Percentiles rank a stretch among this genome's conserved stretches.
These are phyloP conservation scores for Termitomyces sp. DNA, from an alignment of 1,284 basidiomycete species.

Conservation along the genomic window DNA sequence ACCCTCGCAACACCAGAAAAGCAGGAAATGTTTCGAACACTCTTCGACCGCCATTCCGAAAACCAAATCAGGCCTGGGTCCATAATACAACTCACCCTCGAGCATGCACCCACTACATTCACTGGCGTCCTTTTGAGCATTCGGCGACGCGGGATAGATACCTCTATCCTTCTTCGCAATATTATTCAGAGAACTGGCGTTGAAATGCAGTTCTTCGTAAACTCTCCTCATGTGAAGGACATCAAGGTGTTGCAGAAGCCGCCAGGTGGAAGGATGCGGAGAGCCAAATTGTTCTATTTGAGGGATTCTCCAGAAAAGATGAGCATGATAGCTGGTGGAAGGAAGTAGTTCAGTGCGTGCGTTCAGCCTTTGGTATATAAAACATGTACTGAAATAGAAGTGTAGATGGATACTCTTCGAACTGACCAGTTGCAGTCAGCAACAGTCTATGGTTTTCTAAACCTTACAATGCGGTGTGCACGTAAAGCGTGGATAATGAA, in stretches of 20 bases:
- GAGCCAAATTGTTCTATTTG: conserved; percentile 77
- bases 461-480: neutral
- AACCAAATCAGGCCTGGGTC: conserved; percentile 74
- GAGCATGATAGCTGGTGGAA: conserved; percentile 65
- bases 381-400: neutral
- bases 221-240: conserved; percentile 80
- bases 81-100: conserved; percentile 70
- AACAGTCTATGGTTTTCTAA: neutral
- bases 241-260: conserved; percentile 70
- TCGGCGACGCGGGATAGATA: conserved; percentile 76
- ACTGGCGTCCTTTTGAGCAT: conserved; percentile 83
- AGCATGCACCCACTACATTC: conserved; percentile 72
- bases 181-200: conserved; percentile 85
- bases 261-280: conserved; percentile 55
- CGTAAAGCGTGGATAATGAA: neutral
- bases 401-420: neutral
- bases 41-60: conserved; percentile 69
- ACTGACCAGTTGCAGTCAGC: neutral
- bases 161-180: conserved; percentile 81
- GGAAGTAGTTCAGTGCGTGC: conserved; percentile 25
- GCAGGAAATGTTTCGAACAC: conserved; percentile 54
- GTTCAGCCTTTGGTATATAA: neutral
- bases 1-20: conserved; percentile 66
- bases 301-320: conserved; percentile 77
- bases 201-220: conserved; percentile 85